Evolutionary conservation across 305 asterid genomes (phyloP), one percentile per base, ranked within the genome.

Genomic region (Andrographis paniculata): DNA sequence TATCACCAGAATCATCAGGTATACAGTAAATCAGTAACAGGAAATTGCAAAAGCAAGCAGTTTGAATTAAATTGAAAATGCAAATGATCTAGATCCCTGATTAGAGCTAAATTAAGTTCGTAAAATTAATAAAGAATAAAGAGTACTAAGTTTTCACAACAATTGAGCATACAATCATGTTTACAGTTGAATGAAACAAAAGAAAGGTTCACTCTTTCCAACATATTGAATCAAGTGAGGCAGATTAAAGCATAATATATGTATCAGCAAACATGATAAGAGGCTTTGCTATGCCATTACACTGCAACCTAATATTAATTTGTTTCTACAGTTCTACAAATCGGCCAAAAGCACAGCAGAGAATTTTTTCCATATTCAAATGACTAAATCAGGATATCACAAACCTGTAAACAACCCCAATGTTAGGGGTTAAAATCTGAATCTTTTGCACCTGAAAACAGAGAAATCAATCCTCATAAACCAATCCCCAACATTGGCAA

Each of bases 351-450:
- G 15, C 1, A 44, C 4, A 24, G 17, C 11, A 2, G 9, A 10
- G 31, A n/a, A n/a, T n/a, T n/a, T n/a, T n/a, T n/a, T 6, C 31
- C 23, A 8, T 24, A 45, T 17, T 17, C 13, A 21, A 17, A 20
- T 14, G 16, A 14, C 13, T 18, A 2, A 28, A 51, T 21, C n/a
- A 4, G 13, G 19, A 9, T 21, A 13, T 40, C 21, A 45, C 17
- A 42, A 59, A 91, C 99, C 96, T 91, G 82, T 86, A 91, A 24
- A 86, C 94, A 61, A 91, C 96, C 61, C 99, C 99, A 55, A 83
- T 81, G 61, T 86, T 91, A 23, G 96, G 86, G 14, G 96, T 91
- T 87, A 91, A 69, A 60, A 52, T 66, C 81, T 91, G 99, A 65
- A 91, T 86, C 87, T 91, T 91, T 61, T 91, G 94, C 65, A 91